Evolutionary conservation across 345 rosid species (phyloP), one percentile per base, ranked within the genome.

Genomic region (Conringia planisiliqua): DNA sequence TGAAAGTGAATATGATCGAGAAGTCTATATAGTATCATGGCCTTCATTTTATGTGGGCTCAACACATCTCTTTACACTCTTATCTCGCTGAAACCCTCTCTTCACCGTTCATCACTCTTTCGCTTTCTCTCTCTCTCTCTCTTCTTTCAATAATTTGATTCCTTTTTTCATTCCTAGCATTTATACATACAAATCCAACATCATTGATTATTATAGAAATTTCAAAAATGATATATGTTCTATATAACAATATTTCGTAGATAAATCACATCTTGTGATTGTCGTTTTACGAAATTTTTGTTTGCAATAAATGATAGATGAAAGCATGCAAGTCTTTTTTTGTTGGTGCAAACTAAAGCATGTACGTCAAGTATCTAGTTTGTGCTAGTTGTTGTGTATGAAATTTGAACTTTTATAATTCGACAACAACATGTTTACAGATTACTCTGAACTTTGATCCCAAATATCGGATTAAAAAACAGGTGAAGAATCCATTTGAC

Each of bases 1-100:
- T 72, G 81, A 72, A 66, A 72, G 73, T 59, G 77, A 78, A 60
- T 59, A 30, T 78, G 68, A 71, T 71, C 3, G 73, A 70, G 30
- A 77, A 61, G 76, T 70, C 44, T 65, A 69, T 51, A 24, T 3
- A 27, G 18, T 54, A 40, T 67, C 79, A 59, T 59, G 42, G 17
- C 72, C 59, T 75, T 74, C 68, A 50, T 55, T 14, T 14, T 76
- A 24, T 76, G 42, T 78, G 73, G 77, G 77, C 69, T 51, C 73
- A 72, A 16, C 73, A 66, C 77, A 78, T 78, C 63, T 50, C 68
- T 63, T 64, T 47, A 68, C 29, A 46, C 55, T 52, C 76, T 71
- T 71, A 77, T 77, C 80, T 62, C 44, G 0, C 50, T 72, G 30
- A 17, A 56, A 3, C 4, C 27, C 76, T 48, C 40, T 78, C 59